A percentile compares a stretch with the other conserved stretches of the same genome.
phyloP scores from a whole-genome alignment of 2,329 filamentous ascomycete species.

The Venturia nashicola region DNA sequence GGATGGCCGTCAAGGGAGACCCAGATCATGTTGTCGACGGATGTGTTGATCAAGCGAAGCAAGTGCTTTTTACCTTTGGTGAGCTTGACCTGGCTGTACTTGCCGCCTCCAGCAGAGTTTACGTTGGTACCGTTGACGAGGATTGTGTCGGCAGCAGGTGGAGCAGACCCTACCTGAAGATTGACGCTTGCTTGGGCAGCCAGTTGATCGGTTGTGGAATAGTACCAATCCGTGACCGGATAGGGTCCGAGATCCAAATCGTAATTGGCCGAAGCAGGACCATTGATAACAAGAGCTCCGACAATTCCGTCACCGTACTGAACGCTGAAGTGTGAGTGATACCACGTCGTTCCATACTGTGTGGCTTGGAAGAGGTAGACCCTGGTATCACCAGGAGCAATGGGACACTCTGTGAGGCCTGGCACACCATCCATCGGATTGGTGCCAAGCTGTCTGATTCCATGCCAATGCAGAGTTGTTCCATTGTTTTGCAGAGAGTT shows the following conservation, averaged over 20 bases:
- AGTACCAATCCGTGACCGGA: slow-evolving; percentile 20
- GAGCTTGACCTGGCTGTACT: slow-evolving; percentile 23
- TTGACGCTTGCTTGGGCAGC: slow-evolving; percentile 20
- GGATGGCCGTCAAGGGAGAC: slow-evolving; percentile 12
- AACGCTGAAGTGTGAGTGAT: slow-evolving; percentile 20
- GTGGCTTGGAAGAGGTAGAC: slow-evolving; percentile 44
- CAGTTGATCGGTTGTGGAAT: slow-evolving; percentile 15
- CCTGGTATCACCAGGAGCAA: slow-evolving; percentile 34
- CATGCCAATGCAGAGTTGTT: slow-evolving; percentile 52
- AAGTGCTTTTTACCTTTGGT: slow-evolving; percentile 14
- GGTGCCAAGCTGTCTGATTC: slow-evolving; percentile 40
- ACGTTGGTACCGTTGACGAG: slow-evolving; percentile 29
- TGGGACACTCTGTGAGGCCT: slow-evolving; percentile 29
- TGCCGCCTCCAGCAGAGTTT: slow-evolving; percentile 23
- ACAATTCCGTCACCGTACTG: slow-evolving; percentile 22
- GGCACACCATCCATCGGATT: slow-evolving; percentile 42
- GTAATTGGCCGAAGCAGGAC: slow-evolving; percentile 21
- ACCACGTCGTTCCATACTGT: slow-evolving; percentile 22
- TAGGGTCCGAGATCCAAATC: slow-evolving; percentile 21
- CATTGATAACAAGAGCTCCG: slow-evolving; percentile 21
- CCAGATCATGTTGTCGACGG: slow-evolving; percentile 11
- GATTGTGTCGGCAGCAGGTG: slow-evolving; percentile 32
- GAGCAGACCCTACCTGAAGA: slow-evolving; percentile 19
- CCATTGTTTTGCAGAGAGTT: slow-evolving; percentile 44
- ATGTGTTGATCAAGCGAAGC: slow-evolving; percentile 13